Evolutionary conservation across 441 rosid genomes (phyloP).

Genomic region (Gossypium davidsonii): DNA sequence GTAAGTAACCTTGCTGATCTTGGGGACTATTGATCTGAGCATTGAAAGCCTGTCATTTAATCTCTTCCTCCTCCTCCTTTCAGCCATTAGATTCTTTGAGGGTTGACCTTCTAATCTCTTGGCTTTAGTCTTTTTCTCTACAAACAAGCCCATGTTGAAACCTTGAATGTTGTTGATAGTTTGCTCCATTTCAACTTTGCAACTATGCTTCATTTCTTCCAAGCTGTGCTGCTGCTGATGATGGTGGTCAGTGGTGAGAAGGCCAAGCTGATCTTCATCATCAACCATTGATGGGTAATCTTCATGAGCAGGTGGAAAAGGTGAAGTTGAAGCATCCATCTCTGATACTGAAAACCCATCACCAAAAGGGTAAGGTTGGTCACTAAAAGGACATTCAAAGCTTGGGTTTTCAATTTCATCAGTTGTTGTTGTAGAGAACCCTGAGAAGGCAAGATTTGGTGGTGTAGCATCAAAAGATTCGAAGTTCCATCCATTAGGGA

Average conservation of each 20-base stretch:
- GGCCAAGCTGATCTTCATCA: slow-evolving; percentile 30
- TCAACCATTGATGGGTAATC: slow-evolving; percentile 31
- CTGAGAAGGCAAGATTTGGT: slow-evolving; percentile 14
- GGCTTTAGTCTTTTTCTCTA: slow-evolving; percentile 37
- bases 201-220: slow-evolving; percentile 36
- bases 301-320: slow-evolving; percentile 28
- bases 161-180: slow-evolving; percentile 10
- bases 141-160: slow-evolving; percentile 36
- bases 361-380: slow-evolving; percentile 29
- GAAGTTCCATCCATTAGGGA: slow-evolving; percentile 43
- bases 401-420: slow-evolving; percentile 12
- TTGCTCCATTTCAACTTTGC: slow-evolving; percentile 42
- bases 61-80: slow-evolving; percentile 83
- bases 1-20: slow-evolving; percentile 74
- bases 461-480: slow-evolving; percentile 41
- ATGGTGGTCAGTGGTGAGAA: slow-evolving; percentile 18
- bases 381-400: slow-evolving; percentile 50
- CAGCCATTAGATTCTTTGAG: slow-evolving; percentile 95
- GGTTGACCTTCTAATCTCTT: slow-evolving; percentile 83
- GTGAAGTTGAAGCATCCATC: slow-evolving; percentile 27
- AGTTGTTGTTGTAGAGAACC: slow-evolving; percentile 21
- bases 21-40: slow-evolving; percentile 94
- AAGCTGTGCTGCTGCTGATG: slow-evolving; percentile 15
- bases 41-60: slow-evolving; percentile 87
- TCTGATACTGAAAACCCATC: slow-evolving; percentile 33